phyloP scores from a whole-genome alignment of 768 basidiomycete species.

The Hortiboletus flavorubellus region DNA sequence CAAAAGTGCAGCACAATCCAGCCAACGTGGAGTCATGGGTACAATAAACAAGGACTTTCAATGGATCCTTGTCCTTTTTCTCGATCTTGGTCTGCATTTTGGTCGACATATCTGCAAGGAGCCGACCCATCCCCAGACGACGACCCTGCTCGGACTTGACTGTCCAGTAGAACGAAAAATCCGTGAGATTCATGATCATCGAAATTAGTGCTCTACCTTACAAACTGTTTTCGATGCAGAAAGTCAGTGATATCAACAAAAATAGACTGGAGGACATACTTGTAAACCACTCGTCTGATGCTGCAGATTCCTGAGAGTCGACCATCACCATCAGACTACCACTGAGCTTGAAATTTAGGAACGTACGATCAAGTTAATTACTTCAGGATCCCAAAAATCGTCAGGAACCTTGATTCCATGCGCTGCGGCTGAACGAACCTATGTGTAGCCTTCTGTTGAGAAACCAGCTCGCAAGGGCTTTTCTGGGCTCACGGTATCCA shows the following conservation, averaged over 20 bases:
- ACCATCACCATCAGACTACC: background rate
- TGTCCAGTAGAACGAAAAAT: conserved; percentile 26
- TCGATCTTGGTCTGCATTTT: conserved; percentile 61
- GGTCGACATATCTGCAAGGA: conserved; percentile 59
- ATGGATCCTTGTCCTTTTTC: conserved; percentile 41
- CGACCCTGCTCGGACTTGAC: conserved; percentile 75
- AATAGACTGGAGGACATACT: conserved; percentile 32
- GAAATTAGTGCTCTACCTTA: conserved; percentile 9
- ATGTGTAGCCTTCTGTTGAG: background rate
- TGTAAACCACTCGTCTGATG: conserved; percentile 78
- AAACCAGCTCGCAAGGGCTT: background rate
- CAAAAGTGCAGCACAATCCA: conserved; percentile 58
- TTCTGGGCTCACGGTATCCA: conserved; percentile 54
- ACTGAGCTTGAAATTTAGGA: background rate
- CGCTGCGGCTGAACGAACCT: conserved; percentile 67
- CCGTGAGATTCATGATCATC: background rate
- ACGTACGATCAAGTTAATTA: conserved; percentile 58
- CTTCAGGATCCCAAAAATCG: conserved; percentile 63
- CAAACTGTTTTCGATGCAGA: conserved; percentile 18
- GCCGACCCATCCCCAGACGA: conserved; percentile 71
- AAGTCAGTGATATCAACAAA: background rate
- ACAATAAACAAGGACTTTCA: conserved; percentile 65
- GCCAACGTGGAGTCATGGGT: conserved; percentile 75
- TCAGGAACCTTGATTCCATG: conserved; percentile 69
- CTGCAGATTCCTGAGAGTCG: conserved; percentile 57